Evolutionary conservation across 305 asterid species (phyloP).

Genomic region (Fraxinus sp.): DNA sequence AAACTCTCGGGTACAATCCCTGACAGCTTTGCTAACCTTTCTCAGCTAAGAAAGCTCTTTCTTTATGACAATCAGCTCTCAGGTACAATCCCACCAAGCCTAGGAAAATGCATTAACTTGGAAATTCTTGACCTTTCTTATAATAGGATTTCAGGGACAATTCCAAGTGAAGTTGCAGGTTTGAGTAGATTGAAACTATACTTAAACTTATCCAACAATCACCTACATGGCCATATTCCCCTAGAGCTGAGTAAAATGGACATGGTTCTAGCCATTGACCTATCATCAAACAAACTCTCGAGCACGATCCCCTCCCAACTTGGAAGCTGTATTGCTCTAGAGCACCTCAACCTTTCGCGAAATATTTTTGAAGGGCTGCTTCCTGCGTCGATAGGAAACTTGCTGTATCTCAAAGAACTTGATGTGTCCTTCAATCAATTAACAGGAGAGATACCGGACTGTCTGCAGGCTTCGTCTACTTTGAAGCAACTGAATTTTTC

Average conservation of each 20-base stretch:
- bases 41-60: slow-evolving; percentile 62
- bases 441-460: slow-evolving; percentile 50
- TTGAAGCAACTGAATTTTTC: slow-evolving; percentile 56
- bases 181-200: slow-evolving; percentile 64
- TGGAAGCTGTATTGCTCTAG: slow-evolving; percentile 81
- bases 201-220: slow-evolving; percentile 66
- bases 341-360: slow-evolving; percentile 50
- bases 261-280: slow-evolving; percentile 75
- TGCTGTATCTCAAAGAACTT: slow-evolving; percentile 56
- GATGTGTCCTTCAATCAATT: slow-evolving; percentile 63
- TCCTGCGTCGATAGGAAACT: slow-evolving; percentile 49
- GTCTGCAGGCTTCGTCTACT: slow-evolving; percentile 45
- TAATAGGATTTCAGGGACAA: slow-evolving; percentile 52
- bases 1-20: slow-evolving; percentile 70
- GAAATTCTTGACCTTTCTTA: slow-evolving; percentile 76
- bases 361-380: slow-evolving; percentile 51
- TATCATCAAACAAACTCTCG: slow-evolving; percentile 60
- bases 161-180: slow-evolving; percentile 70
- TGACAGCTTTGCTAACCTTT: slow-evolving; percentile 53
- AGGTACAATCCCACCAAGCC: slow-evolving; percentile 60
- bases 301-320: slow-evolving; percentile 63
- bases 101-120: slow-evolving; percentile 63
- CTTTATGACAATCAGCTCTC: slow-evolving; percentile 51
- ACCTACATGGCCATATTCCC: slow-evolving; percentile 58
- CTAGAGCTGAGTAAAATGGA: slow-evolving; percentile 73